A percentile compares a stretch with the other conserved stretches of the same genome.
These are phyloP conservation scores for Microbotryomycetes sp. DNA, from an alignment of 1,284 basidiomycete species.

Conservation along the genomic window DNA sequence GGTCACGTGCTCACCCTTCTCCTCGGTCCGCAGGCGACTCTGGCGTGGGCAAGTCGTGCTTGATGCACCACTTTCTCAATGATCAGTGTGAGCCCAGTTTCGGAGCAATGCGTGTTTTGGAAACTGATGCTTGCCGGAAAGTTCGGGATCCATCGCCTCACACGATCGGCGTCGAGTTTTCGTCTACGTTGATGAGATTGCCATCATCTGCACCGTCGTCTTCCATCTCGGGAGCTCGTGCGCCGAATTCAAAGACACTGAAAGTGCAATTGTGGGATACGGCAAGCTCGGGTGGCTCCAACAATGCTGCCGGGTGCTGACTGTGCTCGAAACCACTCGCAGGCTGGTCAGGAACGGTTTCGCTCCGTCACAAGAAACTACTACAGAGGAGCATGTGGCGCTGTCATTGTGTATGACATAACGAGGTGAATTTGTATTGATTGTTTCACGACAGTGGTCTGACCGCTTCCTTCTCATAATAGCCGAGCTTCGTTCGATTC, in stretches of 20 bases:
- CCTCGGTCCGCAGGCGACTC: slow-evolving; percentile 63
- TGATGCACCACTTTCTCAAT: slow-evolving; percentile 91
- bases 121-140: slow-evolving; percentile 40
- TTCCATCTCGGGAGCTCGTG: slow-evolving; percentile 6
- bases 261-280: slow-evolving; percentile 81
- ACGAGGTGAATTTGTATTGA: slow-evolving; percentile 62
- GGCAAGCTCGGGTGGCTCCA: background rate
- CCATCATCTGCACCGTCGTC: slow-evolving; percentile 25
- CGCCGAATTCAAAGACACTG: slow-evolving; percentile 29
- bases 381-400: slow-evolving; percentile 91
- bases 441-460: slow-evolving; percentile 10
- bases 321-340: background rate
- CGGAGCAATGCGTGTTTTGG: background rate
- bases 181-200: slow-evolving; percentile 34
- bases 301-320: background rate
- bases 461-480: background rate
- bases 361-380: slow-evolving; percentile 96
- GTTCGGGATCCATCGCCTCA: slow-evolving; percentile 96
- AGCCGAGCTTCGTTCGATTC: slow-evolving; percentile 35
- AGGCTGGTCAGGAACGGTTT: slow-evolving; percentile 88
- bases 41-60: slow-evolving; percentile 91
- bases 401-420: slow-evolving; percentile 89
- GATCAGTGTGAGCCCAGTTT: slow-evolving; percentile 65
- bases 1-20: background rate
- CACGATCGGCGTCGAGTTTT: slow-evolving; percentile 60